Percentiles rank a stretch among this genome's conserved stretches.
phyloP scores from a whole-genome alignment of 306 rosid species.

The Ormosia emarginata region DNA sequence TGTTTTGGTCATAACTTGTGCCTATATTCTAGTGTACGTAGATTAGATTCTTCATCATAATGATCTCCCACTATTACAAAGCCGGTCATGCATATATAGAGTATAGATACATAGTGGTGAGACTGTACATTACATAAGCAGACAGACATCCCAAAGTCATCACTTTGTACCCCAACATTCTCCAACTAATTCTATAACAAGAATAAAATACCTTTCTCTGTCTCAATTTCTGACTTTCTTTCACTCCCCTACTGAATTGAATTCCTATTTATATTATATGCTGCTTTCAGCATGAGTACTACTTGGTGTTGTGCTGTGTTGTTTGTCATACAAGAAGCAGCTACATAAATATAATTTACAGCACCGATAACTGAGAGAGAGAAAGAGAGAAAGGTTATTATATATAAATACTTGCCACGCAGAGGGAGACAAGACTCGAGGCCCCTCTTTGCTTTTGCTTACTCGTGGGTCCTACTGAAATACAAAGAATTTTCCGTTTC shows the following conservation, averaged over 20 bases:
- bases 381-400: neutral
- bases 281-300: conserved; percentile 17
- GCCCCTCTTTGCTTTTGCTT: neutral
- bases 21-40: neutral
- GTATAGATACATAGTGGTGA: neutral
- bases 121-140: conserved; percentile 8
- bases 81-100: conserved; percentile 2
- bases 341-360: neutral
- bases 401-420: neutral
- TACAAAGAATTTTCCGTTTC: neutral
- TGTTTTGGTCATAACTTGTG: neutral
- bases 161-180: neutral
- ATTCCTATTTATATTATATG: neutral
- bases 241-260: neutral
- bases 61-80: conserved; percentile 20
- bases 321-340: conserved; percentile 22
- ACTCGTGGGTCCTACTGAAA: conserved; percentile 27
- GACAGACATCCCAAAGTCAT: conserved; percentile 18
- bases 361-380: neutral
- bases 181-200: neutral
- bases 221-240: conserved; percentile 24
- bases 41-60: neutral
- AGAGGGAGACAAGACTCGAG: neutral
- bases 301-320: neutral
- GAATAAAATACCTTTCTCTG: conserved; percentile 20